Evolutionary conservation across 129 eudicot species (phyloP).

Genomic region (Ambrosia trifida): DNA sequence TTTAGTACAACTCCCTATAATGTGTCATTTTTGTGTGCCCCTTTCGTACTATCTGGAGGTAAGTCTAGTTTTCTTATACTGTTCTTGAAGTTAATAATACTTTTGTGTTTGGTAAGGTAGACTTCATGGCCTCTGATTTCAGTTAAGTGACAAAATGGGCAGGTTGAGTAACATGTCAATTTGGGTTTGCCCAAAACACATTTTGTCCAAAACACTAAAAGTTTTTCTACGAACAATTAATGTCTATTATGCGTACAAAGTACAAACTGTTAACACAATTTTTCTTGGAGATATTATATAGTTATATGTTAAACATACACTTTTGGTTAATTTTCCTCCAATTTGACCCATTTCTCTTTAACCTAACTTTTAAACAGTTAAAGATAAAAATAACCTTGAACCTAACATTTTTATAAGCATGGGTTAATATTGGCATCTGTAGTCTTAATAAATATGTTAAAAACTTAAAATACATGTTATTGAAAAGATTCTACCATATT

Average conservation of each 20-base stretch:
- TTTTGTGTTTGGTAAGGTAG: constrained; percentile 3
- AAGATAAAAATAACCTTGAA: background rate
- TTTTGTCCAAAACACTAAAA: background rate
- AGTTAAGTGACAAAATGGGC: background rate
- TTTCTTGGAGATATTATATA: background rate
- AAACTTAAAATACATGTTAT: too few relatives aligned
- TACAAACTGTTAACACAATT: background rate
- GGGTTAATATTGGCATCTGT: too few relatives aligned
- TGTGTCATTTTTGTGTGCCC: background rate
- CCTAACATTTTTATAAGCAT: too few relatives aligned
- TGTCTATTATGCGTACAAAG: background rate
- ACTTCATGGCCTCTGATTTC: background rate
- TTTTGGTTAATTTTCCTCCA: constrained; percentile 8
- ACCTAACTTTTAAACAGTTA: background rate
- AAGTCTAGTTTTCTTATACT: background rate
- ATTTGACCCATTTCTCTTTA: background rate
- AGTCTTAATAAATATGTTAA: too few relatives aligned
- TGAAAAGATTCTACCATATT: too few relatives aligned
- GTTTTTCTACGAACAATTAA: background rate
- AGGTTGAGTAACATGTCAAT: constrained; percentile 1
- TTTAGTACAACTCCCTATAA: background rate
- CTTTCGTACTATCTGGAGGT: constrained; percentile 16
- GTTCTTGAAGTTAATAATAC: background rate
- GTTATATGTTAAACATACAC: background rate
- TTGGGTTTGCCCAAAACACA: background rate